Conservation (phyloP, 2,329 filamentous ascomycete species). For the Cladosporium colombiae region DNA sequence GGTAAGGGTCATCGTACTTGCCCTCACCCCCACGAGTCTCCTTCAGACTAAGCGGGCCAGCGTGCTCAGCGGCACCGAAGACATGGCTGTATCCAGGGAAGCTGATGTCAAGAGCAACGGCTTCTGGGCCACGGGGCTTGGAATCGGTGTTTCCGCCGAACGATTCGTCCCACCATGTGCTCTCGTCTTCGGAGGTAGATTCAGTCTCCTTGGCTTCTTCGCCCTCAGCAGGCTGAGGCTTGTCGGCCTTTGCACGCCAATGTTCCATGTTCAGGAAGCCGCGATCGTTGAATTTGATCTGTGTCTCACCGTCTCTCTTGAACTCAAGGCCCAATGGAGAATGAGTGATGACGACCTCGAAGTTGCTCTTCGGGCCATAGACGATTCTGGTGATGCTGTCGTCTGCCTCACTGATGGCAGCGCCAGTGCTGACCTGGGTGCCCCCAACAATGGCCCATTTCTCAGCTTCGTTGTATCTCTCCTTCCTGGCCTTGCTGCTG, state of each 20-base stretch:
- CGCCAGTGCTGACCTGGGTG: constrained; percentile 68
- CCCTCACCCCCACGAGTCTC: constrained; percentile 86
- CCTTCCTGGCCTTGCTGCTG: constrained; percentile 80
- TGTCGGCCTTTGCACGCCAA: constrained; percentile 85
- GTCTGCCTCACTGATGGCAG: constrained; percentile 67
- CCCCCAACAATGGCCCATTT: constrained; percentile 86
- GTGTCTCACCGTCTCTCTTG: constrained; percentile 74
- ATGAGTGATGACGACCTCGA: constrained; percentile 81
- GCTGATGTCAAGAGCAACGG: constrained; percentile 84
- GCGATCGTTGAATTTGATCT: constrained; percentile 87
- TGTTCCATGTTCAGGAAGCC: constrained; percentile 92
- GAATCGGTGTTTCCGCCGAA: constrained; percentile 95
- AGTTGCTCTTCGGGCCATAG: constrained; percentile 74
- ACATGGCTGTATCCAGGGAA: constrained; percentile 92
- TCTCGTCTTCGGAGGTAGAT: constrained; percentile 64
- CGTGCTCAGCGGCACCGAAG: constrained; percentile 91
- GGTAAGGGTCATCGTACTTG: constrained; percentile 85
- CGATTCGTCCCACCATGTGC: constrained; percentile 96
- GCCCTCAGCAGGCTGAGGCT: constrained; percentile 55
- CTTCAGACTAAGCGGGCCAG: constrained; percentile 82
- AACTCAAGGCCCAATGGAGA: constrained; percentile 85
- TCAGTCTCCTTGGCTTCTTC: constrained; percentile 59
- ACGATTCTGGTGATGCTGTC: constrained; percentile 69
- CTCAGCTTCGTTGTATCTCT: constrained; percentile 90
- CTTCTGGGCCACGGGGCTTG: constrained; percentile 94